Evolutionary conservation across 768 basidiomycete species (phyloP).

Genomic region (Chiua virens): DNA sequence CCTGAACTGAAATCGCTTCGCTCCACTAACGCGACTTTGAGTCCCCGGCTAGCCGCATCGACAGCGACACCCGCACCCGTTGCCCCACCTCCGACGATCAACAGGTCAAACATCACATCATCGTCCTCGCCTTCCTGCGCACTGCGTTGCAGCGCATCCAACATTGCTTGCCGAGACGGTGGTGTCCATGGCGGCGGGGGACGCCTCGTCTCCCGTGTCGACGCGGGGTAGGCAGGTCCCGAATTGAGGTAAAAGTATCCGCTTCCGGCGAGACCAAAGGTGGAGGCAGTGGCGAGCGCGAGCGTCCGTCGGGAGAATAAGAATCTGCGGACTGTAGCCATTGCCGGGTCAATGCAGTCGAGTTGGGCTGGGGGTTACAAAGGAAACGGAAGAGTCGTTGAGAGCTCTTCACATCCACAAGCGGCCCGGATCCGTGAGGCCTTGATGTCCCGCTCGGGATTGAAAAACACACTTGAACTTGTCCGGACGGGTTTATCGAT

Average conservation of each 20-base stretch:
- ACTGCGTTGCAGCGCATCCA: conserved; percentile 43
- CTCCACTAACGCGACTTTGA: conserved; percentile 93
- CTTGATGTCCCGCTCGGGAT: too few species aligned
- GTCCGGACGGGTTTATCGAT: too few species aligned
- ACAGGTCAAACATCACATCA: conserved; percentile 69
- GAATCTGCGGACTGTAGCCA: conserved; percentile 14
- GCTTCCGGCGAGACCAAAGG: conserved; percentile 51
- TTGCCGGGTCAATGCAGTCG: background rate
- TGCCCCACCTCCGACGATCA: conserved; percentile 92
- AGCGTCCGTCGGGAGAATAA: conserved; percentile 59
- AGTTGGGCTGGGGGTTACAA: background rate
- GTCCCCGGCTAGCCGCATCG: conserved; percentile 88
- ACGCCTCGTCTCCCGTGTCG: conserved; percentile 64
- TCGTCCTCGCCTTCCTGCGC: conserved; percentile 42
- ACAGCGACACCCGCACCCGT: conserved; percentile 97
- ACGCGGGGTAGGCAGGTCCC: conserved; percentile 63
- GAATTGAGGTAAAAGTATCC: conserved; percentile 76
- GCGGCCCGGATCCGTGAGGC: too few species aligned
- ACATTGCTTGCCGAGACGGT: conserved; percentile 65
- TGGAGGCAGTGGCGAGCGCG: conserved; percentile 51
- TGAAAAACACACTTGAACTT: too few species aligned
- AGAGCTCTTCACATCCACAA: too few species aligned
- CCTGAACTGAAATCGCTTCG: conserved; percentile 90
- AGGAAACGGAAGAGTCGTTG: too few species aligned
- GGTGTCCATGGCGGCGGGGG: conserved; percentile 82